These are phyloP conservation scores for Discostella stelligera DNA, from an alignment of 352 stramenopile species.

Conservation along the genomic window DNA sequence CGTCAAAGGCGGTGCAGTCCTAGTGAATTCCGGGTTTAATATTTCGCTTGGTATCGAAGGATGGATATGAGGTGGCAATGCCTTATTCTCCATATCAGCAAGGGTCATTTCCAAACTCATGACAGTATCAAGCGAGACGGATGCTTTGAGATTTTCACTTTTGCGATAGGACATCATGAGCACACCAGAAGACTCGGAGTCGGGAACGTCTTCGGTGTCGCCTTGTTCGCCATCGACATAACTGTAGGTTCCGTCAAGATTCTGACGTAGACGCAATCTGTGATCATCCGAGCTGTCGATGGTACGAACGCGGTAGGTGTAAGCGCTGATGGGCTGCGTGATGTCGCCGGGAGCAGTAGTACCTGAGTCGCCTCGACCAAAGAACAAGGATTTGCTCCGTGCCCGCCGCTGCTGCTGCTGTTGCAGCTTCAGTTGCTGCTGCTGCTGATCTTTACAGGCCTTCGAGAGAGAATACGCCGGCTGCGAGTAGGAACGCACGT, in stretches of 20 bases:
- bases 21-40: conserved; percentile 21
- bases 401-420: not conserved
- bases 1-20: conserved; percentile 22
- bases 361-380: too few species aligned
- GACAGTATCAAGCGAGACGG: conserved; percentile 4
- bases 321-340: conserved; percentile 10
- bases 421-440: not conserved
- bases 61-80: conserved; percentile 12
- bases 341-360: not conserved
- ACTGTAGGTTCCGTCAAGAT: conserved; percentile 42
- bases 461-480: not conserved
- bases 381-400: not conserved
- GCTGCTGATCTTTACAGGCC: not conserved
- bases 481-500: conserved; percentile 2
- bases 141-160: conserved; percentile 4
- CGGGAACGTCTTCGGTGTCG: not conserved
- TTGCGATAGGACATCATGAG: not conserved
- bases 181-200: not conserved
- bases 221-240: conserved; percentile 22
- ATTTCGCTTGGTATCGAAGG: conserved; percentile 25
- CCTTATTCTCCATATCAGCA: conserved; percentile 11
- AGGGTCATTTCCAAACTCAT: conserved; percentile 3
- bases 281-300: conserved; percentile 21
- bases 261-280: conserved; percentile 34
- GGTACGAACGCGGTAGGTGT: conserved; percentile 28